Evolutionary conservation across 73 alveolate species (phyloP), one percentile per base, ranked within the genome.

Genomic region (Symbiodinium natans): DNA sequence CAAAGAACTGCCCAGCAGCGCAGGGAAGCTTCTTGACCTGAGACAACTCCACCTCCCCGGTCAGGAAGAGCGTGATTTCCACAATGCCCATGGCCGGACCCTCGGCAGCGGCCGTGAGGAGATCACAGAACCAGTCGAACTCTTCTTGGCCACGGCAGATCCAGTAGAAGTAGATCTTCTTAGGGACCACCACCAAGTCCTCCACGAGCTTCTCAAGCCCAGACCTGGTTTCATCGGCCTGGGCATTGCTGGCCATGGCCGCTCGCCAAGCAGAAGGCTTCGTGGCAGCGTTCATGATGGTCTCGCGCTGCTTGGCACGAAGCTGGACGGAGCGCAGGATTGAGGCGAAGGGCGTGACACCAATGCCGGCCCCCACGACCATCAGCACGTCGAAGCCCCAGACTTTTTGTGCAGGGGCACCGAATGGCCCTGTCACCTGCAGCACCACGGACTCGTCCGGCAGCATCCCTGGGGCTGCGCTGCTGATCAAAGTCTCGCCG

Each of bases 91-190:
- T 80, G 41, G 82, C 83, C 34, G 93, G 93, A 38, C 93, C 93
- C 59, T 48, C 83, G 11, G 93, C 93, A 4, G 93, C 93, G 23
- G 54, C 93, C 5, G 93, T n/a, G 59, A 86, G 40, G 10, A 86
- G 93, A 83, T 86, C 93, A 39, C 93, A 86, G 93, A 86, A 86
- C 93, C 93, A 86, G 93, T 86, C 93, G 83, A 86, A 86, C 93
- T 86, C 93, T 38, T 86, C 93, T 56, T 86, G 93, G 23, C 93
- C 93, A 38, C 93, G 93, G 93, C 93, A 86, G 83, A 86, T 86
- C 93, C 93, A 86, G 43, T 86, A 86, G 83, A 86, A 86, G 83
- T 86, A 86, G 83, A 86, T 86, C 93, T 73, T 84, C 38, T 87
- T 87, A 9, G 94, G 94, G 25, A 87, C 94, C 86, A 54, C 85